Percentiles rank a stretch among this genome's conserved stretches.
phyloP scores from a whole-genome alignment of 495 filamentous ascomycete species.

The Aspergillus egyptiacus region DNA sequence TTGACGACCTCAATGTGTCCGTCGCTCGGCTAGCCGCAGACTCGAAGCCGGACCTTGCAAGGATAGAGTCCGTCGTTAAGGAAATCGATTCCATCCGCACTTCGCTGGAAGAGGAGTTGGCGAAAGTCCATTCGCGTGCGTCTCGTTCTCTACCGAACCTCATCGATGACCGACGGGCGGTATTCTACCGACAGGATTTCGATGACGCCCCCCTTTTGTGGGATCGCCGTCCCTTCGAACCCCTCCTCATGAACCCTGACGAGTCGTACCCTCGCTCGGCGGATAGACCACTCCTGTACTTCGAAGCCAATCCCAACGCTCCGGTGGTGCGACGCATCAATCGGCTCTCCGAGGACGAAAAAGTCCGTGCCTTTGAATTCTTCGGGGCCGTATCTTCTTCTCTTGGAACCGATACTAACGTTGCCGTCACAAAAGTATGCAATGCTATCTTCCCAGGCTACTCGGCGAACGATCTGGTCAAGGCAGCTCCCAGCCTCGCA shows the following conservation, averaged over 20 bases:
- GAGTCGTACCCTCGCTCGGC: slow-evolving; percentile 52
- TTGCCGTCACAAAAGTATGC: slow-evolving; percentile 24
- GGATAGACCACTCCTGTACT: slow-evolving; percentile 28
- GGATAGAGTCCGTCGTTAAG: slow-evolving; percentile 28
- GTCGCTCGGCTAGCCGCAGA: slow-evolving; percentile 32
- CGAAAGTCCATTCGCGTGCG: slow-evolving; percentile 21
- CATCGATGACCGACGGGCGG: slow-evolving; percentile 24
- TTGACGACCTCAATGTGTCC: slow-evolving; percentile 23
- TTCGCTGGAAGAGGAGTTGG: slow-evolving; percentile 2
- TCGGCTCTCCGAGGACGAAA: slow-evolving; percentile 8
- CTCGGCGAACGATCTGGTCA: slow-evolving; percentile 27
- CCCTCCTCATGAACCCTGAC: slow-evolving; percentile 39
- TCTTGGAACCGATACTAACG: slow-evolving; percentile 17
- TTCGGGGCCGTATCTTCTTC: slow-evolving; percentile 24
- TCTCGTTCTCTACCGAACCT: slow-evolving; percentile 13
- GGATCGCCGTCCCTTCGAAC: slow-evolving; percentile 59
- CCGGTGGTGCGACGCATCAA: slow-evolving; percentile 13
- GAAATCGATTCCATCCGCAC: slow-evolving; percentile 17
- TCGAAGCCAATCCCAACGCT: slow-evolving; percentile 30
- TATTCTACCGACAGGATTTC: slow-evolving; percentile 16
- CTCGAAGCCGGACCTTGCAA: slow-evolving; percentile 17
- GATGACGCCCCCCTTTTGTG: slow-evolving; percentile 49
- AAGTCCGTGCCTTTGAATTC: slow-evolving; percentile 12
- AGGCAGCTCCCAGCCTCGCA: slow-evolving; percentile 28
- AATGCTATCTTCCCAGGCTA: slow-evolving; percentile 22